Base-by-base conservation (phyloP, 1,284 basidiomycete species). In the Apiotrichum gamsii region DNA sequence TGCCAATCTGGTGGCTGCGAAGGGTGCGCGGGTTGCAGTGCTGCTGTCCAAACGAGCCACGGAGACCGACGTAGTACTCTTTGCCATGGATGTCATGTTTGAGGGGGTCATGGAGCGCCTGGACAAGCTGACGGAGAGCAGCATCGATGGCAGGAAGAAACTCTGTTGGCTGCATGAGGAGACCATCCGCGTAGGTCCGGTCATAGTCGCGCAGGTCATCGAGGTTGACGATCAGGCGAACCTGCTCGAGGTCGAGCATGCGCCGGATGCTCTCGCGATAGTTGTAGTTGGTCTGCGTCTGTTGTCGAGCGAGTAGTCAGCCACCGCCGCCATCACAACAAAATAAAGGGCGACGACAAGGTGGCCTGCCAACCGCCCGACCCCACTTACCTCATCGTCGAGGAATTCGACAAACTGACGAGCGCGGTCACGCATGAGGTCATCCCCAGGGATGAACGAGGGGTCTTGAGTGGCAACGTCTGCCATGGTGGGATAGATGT, bases 11-110 rank as follows among this genome's bases (percentile, higher is more conserved):
- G 49, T 82, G 78, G 39, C 90, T 86, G 51, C 85, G 81, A 31
- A 99, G 80, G 10, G 90, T 94, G 9, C 95, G 80, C 34, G 95
- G 95, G 72, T 87, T 97, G 72, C 94, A 88, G 72, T 97, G 91
- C 70, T 98, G 90, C 72, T 97, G 93, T 39, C 95, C 95, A 70
- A 99, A 99, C n/a, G 89, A 94, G 46, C 95, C 95, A 57, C 87
- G 85, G 69, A 98, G 82, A n/a, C 94, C 95, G 50, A 96, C 79
- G 60, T 87, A 85, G 72, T 83, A 71, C 70, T 72, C 81, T 67
- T 86, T 91, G 52, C 80, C 81, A 31, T 81, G 76, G 51, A 90
- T 82, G 43, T 88, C 83, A 72, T 91, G 84, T 75, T 95, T 94
- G 42, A 84, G 79, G 6, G 78, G 74, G 69, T 93, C 86, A 62